Base-by-base conservation (phyloP, 352 stramenopile species). In the Globisporangium viniferum region DNA sequence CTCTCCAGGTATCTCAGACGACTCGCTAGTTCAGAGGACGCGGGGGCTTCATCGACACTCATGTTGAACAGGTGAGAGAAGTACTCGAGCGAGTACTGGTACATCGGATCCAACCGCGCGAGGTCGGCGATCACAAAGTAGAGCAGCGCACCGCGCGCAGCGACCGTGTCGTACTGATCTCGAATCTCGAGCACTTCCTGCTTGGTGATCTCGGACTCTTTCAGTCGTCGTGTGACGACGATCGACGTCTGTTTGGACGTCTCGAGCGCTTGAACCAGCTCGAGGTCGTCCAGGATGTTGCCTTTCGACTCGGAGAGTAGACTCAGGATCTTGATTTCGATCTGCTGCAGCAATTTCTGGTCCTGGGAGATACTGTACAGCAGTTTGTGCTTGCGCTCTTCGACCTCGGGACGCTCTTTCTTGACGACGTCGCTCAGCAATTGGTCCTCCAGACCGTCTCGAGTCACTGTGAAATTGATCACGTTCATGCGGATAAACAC, bases 401-500 rank as follows among this genome's bases (percentile, higher is more conserved):
- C 93, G 24, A 98, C 79, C 48, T 98, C 92, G 12, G 86, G 84
- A 0, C 86, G 73, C 55, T 98, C 93, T 68, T 88, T 77, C 22
- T 81, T 76, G 10, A 98, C 91, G 1, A 98, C 92, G 33, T 92
- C 86, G 33, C 90, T 90, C 9, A 98, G 74, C 14, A 98, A 68
- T 71, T 98, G 93, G 22, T 95, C 88, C 39, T 97, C 87, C 14
- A 98, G 75, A 1, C 93, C 93, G 3, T 93, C 84, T n/a, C 81
- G 81, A 1, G 92, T 98, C 29, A 98, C 93, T 0, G 87, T 97
- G 64, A 98, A 98, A 67, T 98, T 98, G 62, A 98, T 96, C 5
- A 98, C 78, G 56, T 92, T 98, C 33, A 97, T 90, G 60, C 92
- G 93, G 62, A 98, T 97, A 66, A 91, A 98, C 8, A 98, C 80